Conservation (phyloP, 805 yeast species). For the Saccharomycopsis fibuligera region DNA sequence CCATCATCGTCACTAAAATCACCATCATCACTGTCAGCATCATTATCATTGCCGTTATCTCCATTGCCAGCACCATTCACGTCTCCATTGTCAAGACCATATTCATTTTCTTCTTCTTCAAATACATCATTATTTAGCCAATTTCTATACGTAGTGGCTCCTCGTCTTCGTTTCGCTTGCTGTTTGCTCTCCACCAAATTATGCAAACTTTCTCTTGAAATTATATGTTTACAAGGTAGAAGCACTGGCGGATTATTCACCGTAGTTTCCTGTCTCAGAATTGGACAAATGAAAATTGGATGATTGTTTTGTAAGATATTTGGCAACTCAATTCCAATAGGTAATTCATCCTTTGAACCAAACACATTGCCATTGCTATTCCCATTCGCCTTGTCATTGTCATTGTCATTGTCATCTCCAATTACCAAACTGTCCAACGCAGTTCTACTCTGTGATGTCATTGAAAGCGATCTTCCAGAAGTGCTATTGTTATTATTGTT, state of each 20-base stretch:
- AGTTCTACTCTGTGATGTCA: not conserved
- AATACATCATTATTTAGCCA: conserved; percentile 1
- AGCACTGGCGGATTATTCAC: conserved; percentile 55
- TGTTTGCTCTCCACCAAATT: conserved; percentile 34
- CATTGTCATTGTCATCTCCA: not conserved
- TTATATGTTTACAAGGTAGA: conserved; percentile 58
- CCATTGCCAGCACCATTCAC: not conserved
- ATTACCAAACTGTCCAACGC: too few relatives aligned
- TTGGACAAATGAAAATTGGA: conserved; percentile 67
- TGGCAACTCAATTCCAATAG: conserved; percentile 56
- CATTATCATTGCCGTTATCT: conserved; percentile 4
- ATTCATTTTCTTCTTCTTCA: not conserved
- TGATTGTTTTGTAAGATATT: conserved; percentile 44
- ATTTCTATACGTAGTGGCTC: conserved; percentile 7
- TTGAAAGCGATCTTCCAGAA: not conserved
- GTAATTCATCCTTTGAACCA: conserved; percentile 42
- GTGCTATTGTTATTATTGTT: not conserved
- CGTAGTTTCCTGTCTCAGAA: conserved; percentile 60
- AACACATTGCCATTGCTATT: not conserved
- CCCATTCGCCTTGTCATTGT: not conserved
- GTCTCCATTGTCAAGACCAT: not conserved
- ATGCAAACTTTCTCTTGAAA: conserved; percentile 47
- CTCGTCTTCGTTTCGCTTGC: conserved; percentile 4
- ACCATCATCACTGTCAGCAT: not conserved
- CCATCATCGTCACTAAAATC: conserved; percentile 3